Evolutionary conservation across 352 stramenopile genomes (phyloP).

Genomic region (Globisporangium echinulatum): DNA sequence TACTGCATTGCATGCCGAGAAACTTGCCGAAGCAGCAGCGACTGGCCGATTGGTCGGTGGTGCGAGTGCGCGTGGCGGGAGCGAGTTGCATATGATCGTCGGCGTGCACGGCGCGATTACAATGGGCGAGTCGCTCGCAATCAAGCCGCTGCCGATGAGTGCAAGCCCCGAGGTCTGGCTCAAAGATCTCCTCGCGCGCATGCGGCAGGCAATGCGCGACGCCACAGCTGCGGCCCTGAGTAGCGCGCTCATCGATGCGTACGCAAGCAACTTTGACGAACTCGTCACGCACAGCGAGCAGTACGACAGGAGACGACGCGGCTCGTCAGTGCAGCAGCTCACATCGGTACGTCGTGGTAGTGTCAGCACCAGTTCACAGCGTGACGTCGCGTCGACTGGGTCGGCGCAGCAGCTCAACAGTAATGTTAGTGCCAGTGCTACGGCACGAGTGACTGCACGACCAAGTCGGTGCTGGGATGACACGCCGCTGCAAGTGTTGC

Average conservation of each 20-base stretch:
- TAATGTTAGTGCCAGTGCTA: no score
- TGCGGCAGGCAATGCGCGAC: conserved; percentile 34
- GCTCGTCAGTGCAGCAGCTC: neutral
- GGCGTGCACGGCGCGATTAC: conserved; percentile 23
- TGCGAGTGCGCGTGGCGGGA: no score
- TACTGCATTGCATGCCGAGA: neutral
- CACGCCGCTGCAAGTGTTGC: conserved; percentile 42
- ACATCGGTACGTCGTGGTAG: neutral
- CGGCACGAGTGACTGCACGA: no score
- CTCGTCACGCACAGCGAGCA: conserved; percentile 18
- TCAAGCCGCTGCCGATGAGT: conserved; percentile 35
- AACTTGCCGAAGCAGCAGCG: neutral
- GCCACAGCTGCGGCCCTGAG: conserved; percentile 22
- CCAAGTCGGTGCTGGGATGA: conserved; percentile 22
- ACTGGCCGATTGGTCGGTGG: neutral
- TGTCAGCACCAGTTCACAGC: neutral
- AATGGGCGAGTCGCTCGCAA: conserved; percentile 22
- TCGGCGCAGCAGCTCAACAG: no score
- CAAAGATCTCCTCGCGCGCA: conserved; percentile 43
- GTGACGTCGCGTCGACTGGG: no score
- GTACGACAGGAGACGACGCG: conserved; percentile 1
- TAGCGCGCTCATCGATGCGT: conserved; percentile 26
- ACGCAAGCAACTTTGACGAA: conserved; percentile 41
- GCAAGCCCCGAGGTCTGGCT: conserved; percentile 58
- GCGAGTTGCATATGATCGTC: conserved; percentile 29